Percentiles rank a stretch among this genome's conserved stretches.
These are phyloP conservation scores for Globisporangium splendens DNA, from an alignment of 352 stramenopile genomes.

Conservation along the genomic window DNA sequence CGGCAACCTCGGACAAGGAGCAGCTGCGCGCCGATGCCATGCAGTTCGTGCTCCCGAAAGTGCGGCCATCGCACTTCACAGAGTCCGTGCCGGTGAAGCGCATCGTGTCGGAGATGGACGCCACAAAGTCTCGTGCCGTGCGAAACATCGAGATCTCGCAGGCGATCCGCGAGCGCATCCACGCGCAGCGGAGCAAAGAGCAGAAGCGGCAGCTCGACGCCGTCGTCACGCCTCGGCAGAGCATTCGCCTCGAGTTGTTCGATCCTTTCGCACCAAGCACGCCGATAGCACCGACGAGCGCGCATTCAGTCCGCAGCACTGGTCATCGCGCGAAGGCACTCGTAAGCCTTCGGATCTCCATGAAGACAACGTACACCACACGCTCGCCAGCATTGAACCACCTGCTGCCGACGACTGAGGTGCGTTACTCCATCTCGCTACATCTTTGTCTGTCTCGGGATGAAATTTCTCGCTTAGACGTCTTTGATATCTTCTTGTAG, in stretches of 20 bases:
- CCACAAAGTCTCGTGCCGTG: slow-evolving; percentile 47
- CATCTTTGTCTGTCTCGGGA: background rate
- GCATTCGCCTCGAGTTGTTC: slow-evolving; percentile 10
- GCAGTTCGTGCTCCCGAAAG: slow-evolving; percentile 44
- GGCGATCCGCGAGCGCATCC: slow-evolving; percentile 55
- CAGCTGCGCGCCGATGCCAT: slow-evolving; percentile 9
- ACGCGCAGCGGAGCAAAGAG: slow-evolving; percentile 32
- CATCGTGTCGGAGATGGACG: slow-evolving; percentile 68
- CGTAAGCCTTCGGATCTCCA: slow-evolving; percentile 46
- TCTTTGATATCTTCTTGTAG: background rate
- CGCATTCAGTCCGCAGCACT: slow-evolving; percentile 3
- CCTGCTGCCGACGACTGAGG: slow-evolving; percentile 49
- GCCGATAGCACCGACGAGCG: background rate
- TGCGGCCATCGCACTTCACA: slow-evolving; percentile 54
- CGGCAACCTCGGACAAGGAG: slow-evolving; percentile 21
- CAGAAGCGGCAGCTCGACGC: slow-evolving; percentile 39
- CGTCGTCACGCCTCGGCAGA: slow-evolving; percentile 14
- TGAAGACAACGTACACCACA: slow-evolving; percentile 58
- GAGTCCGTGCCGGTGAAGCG: slow-evolving; percentile 55
- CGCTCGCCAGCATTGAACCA: slow-evolving; percentile 63
- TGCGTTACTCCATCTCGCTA: background rate
- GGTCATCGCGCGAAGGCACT: slow-evolving; percentile 6
- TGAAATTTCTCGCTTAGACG: no score
- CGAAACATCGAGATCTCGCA: slow-evolving; percentile 71
- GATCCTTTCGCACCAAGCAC: background rate